phyloP scores from a whole-genome alignment of 805 yeast species.

The Lipomyces orientalis region DNA sequence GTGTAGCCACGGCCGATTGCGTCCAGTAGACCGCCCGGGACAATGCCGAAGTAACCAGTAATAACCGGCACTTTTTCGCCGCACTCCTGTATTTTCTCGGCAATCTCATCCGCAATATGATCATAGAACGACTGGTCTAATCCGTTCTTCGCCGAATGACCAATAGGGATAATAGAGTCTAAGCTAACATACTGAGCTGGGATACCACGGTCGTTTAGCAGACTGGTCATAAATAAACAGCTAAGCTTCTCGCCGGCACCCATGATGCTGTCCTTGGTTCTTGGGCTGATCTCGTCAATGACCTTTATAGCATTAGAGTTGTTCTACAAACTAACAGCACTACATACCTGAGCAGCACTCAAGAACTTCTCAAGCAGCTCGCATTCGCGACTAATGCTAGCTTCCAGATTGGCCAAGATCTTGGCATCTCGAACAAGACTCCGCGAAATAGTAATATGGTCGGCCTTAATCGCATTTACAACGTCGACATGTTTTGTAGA shows the following conservation, averaged over 20 bases:
- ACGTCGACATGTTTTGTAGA: slow-evolving; percentile 59
- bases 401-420: slow-evolving; percentile 60
- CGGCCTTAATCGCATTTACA: slow-evolving; percentile 72
- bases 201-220: slow-evolving; percentile 82
- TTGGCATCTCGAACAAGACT: slow-evolving; percentile 53
- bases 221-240: slow-evolving; percentile 84
- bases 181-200: slow-evolving; percentile 80
- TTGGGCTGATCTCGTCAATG: slow-evolving; percentile 86
- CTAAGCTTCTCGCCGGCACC: slow-evolving; percentile 92
- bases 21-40: slow-evolving; percentile 93
- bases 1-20: slow-evolving; percentile 98
- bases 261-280: slow-evolving; percentile 89
- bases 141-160: slow-evolving; percentile 59
- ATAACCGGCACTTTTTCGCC: slow-evolving; percentile 70
- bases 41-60: slow-evolving; percentile 93
- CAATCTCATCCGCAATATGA: slow-evolving; percentile 57
- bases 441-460: slow-evolving; percentile 78
- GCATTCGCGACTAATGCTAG: slow-evolving; percentile 68
- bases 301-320: slow-evolving; percentile 46
- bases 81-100: slow-evolving; percentile 49
- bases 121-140: slow-evolving; percentile 70
- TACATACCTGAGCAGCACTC: slow-evolving; percentile 71
- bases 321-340: not conserved
- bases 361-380: slow-evolving; percentile 70
- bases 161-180: slow-evolving; percentile 70